phyloP scores from a whole-genome alignment of 1,284 basidiomycete species.

The Albatrellus sp. region DNA sequence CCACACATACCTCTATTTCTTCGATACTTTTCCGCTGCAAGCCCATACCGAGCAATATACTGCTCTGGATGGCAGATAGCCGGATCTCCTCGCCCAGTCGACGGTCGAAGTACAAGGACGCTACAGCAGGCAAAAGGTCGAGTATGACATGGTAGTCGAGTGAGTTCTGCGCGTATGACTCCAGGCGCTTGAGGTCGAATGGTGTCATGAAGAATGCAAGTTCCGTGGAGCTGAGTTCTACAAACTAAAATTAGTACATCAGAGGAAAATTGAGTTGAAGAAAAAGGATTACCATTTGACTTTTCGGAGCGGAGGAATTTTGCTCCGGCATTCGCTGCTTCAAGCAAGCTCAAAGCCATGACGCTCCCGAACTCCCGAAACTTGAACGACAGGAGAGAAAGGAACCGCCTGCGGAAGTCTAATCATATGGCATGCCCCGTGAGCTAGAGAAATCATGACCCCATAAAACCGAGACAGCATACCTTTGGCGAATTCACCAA shows the following conservation, averaged over 20 bases:
- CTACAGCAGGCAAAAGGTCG: conserved; percentile 78
- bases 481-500: conserved; percentile 87
- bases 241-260: not conserved
- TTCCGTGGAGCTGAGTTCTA: conserved; percentile 55
- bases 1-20: conserved; percentile 60
- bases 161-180: conserved; percentile 93
- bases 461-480: conserved; percentile 10
- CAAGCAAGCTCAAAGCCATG: conserved; percentile 79
- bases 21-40: conserved; percentile 88
- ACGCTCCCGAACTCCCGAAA: conserved; percentile 90
- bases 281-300: conserved; percentile 24
- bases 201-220: conserved; percentile 71
- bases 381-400: conserved; percentile 83
- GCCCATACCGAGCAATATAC: conserved; percentile 82
- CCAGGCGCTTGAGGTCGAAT: conserved; percentile 92
- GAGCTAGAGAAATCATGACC: not conserved
- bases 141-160: conserved; percentile 95
- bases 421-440: not conserved
- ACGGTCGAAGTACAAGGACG: conserved; percentile 76
- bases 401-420: conserved; percentile 92
- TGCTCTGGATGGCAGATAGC: conserved; percentile 78
- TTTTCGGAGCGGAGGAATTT: conserved; percentile 35
- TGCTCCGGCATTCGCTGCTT: conserved; percentile 67
- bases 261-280: not conserved
- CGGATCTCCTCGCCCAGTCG: conserved; percentile 51